A percentile compares a stretch with the other conserved stretches of the same genome.
phyloP scores from a whole-genome alignment of 202 grass and related monocot genomes.

The Zoysia matrella region DNA sequence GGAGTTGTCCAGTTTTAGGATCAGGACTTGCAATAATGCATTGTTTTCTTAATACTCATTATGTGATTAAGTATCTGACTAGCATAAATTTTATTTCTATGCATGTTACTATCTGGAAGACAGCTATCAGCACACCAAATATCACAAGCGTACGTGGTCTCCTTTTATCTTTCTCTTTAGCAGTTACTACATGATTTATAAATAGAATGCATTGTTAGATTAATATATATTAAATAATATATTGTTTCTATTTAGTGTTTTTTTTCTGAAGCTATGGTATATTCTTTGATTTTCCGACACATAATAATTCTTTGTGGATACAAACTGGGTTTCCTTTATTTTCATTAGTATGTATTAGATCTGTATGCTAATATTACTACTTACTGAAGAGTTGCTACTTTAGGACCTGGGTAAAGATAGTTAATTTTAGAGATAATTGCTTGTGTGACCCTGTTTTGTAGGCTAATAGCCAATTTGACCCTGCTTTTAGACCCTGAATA shows the following conservation, averaged over 20 bases:
- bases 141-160: constrained; percentile 86
- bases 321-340: neutral
- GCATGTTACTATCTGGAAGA: constrained; percentile 56
- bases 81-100: constrained; percentile 39
- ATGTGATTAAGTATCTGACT: constrained; percentile 38
- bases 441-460: too few relatives aligned
- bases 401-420: neutral
- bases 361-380: neutral
- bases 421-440: neutral
- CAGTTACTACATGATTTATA: neutral
- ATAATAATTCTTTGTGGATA: constrained; percentile 6
- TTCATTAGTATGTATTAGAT: constrained; percentile 12
- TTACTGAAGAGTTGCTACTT: neutral
- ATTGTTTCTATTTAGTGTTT: neutral
- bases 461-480: too few relatives aligned
- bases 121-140: constrained; percentile 99
- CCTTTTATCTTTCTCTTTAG: constrained; percentile 33
- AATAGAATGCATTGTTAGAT: neutral
- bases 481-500: too few relatives aligned
- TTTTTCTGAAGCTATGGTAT: constrained; percentile 14
- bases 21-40: neutral
- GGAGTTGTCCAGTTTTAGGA: constrained; percentile 3
- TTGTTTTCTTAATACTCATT: neutral
- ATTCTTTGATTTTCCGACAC: neutral
- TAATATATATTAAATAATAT: neutral